Evolutionary conservation across 1,284 basidiomycete genomes (phyloP).

Genomic region (Trichosporon sp.): DNA sequence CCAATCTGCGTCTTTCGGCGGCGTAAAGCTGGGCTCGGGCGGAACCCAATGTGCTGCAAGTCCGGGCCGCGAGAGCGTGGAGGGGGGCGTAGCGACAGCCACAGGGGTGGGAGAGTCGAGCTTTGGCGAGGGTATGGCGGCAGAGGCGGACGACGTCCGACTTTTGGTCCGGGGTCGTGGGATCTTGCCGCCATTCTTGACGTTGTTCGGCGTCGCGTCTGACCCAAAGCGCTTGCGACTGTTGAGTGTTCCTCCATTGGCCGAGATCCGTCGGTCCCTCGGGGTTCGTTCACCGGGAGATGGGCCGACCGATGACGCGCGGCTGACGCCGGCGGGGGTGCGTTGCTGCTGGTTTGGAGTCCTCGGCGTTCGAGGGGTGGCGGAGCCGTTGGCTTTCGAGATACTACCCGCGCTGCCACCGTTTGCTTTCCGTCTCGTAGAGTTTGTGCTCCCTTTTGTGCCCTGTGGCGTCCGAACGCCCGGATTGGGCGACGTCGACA

Average conservation of each 20-base stretch:
- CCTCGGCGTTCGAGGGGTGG: not conserved
- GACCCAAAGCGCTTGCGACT: constrained; percentile 9
- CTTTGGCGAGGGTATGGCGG: not conserved
- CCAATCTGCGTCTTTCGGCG: constrained; percentile 48
- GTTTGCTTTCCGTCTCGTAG: not conserved
- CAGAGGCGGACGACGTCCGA: not conserved
- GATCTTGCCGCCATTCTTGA: not conserved
- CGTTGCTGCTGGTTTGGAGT: not conserved
- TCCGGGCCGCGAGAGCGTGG: constrained; percentile 18
- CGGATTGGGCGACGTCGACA: not conserved
- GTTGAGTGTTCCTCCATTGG: not conserved
- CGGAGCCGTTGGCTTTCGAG: not conserved
- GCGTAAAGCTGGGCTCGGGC: constrained; percentile 39
- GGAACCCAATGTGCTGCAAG: constrained; percentile 45
- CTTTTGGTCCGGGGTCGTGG: not conserved
- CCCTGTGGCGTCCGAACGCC: not conserved
- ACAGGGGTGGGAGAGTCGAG: not conserved
- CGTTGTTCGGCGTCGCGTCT: not conserved
- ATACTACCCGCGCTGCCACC: not conserved
- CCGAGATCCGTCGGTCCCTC: not conserved
- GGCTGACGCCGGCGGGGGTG: not conserved
- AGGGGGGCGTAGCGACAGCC: not conserved
- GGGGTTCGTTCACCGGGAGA: not conserved
- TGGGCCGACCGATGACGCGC: not conserved
- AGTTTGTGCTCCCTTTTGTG: not conserved